These are phyloP conservation scores for Aurifilum marmelostoma DNA, from an alignment of 2,329 filamentous ascomycete genomes.

Conservation along the genomic window DNA sequence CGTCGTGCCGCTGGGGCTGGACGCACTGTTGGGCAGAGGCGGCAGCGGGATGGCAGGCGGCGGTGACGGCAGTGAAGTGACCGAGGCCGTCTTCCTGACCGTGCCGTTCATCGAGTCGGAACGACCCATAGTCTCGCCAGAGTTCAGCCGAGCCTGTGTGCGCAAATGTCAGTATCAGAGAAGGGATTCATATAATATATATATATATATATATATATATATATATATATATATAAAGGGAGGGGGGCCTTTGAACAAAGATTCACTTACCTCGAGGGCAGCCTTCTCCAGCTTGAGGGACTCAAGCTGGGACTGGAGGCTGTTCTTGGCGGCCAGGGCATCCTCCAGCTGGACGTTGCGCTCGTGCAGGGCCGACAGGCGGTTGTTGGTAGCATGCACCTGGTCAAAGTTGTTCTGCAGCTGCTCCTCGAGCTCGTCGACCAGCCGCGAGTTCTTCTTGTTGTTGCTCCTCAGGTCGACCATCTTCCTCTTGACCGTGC, in stretches of 20 bases:
- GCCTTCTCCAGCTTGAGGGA: constrained; percentile 70
- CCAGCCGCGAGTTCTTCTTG: constrained; percentile 87
- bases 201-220: no score
- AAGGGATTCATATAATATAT: no score
- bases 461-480: constrained; percentile 67
- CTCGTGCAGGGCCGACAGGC: constrained; percentile 81
- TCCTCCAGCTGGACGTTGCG: constrained; percentile 78
- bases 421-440: constrained; percentile 96
- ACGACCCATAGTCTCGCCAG: constrained; percentile 47
- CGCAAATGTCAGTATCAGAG: constrained; percentile 34
- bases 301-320: constrained; percentile 71
- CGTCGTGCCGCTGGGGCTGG: constrained; percentile 33
- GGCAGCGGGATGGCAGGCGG: constrained; percentile 96
- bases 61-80: constrained; percentile 85
- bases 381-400: constrained; percentile 81
- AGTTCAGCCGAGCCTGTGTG: constrained; percentile 57
- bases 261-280: constrained; percentile 69
- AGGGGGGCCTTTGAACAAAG: no score
- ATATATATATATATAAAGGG: no score
- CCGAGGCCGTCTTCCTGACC: constrained; percentile 82
- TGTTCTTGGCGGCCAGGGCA: constrained; percentile 65
- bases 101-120: constrained; percentile 67
- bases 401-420: constrained; percentile 94
- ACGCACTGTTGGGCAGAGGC: constrained; percentile 69
- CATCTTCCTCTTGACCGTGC: constrained; percentile 68